A percentile compares a stretch with the other conserved stretches of the same genome.
Evolutionary conservation across 495 filamentous ascomycete genomes (phyloP).

Genomic region (Pyrenula massariospora): DNA sequence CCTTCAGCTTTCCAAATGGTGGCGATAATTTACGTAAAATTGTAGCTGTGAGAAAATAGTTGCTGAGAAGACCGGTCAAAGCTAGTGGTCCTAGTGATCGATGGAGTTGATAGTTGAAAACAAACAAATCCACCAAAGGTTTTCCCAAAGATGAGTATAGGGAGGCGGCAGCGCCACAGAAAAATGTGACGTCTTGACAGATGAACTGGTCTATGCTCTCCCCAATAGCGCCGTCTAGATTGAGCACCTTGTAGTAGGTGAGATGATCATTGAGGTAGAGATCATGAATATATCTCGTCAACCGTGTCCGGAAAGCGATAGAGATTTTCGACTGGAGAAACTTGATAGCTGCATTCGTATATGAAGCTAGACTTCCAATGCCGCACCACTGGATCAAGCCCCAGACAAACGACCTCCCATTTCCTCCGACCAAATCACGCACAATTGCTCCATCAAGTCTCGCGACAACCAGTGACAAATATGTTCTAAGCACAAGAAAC

Average conservation of each 20-base stretch:
- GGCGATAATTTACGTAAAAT: conserved; percentile 79
- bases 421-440: conserved; percentile 86
- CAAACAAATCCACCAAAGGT: conserved; percentile 85
- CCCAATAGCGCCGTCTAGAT: conserved; percentile 86
- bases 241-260: conserved; percentile 92
- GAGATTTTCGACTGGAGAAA: conserved; percentile 96
- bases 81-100: conserved; percentile 85
- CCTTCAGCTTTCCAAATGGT: conserved; percentile 92
- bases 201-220: conserved; percentile 95
- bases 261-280: conserved; percentile 87
- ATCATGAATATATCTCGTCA: conserved; percentile 97
- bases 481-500: conserved; percentile 70
- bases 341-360: conserved; percentile 96
- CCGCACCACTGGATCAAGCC: conserved; percentile 79
- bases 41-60: conserved; percentile 86
- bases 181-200: conserved; percentile 89
- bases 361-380: conserved; percentile 65
- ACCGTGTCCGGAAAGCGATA: conserved; percentile 91
- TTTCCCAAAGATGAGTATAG: conserved; percentile 95
- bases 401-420: conserved; percentile 77
- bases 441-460: conserved; percentile 94
- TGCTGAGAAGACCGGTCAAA: conserved; percentile 70
- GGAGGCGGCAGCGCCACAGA: conserved; percentile 85
- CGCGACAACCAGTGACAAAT: conserved; percentile 86
- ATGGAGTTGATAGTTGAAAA: conserved; percentile 96